Evolutionary conservation across 2,329 filamentous ascomycete genomes (phyloP).

Genomic region (Xylaria sp.): DNA sequence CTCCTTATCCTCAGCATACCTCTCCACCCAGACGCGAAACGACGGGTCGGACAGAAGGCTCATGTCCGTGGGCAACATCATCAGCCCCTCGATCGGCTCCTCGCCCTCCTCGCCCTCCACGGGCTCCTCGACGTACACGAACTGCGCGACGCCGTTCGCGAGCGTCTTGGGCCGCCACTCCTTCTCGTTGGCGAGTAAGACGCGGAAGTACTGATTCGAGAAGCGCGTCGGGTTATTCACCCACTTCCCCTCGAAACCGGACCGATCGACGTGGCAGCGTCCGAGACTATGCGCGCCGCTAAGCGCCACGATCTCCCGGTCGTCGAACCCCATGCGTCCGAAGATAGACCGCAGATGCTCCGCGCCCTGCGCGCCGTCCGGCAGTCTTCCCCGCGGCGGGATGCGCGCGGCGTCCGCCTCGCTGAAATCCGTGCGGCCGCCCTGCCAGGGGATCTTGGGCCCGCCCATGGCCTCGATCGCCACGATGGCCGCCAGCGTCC

Average conservation of each 20-base stretch:
- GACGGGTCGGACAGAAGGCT: constrained; percentile 63
- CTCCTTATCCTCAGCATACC: constrained; percentile 70
- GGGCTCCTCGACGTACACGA: constrained; percentile 63
- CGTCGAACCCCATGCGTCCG: constrained; percentile 94
- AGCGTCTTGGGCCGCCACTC: constrained; percentile 48
- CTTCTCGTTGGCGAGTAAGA: constrained; percentile 50
- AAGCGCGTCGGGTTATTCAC: constrained; percentile 53
- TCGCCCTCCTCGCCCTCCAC: constrained; percentile 62
- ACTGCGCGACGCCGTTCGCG: constrained; percentile 56
- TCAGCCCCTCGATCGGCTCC: constrained; percentile 62
- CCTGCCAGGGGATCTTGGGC: constrained; percentile 65
- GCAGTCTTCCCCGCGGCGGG: constrained; percentile 69
- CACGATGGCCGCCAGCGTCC: constrained; percentile 70
- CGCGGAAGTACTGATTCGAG: constrained; percentile 53
- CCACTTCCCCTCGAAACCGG: constrained; percentile 53
- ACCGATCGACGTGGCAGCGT: constrained; percentile 65
- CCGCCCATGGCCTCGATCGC: constrained; percentile 71
- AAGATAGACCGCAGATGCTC: constrained; percentile 91
- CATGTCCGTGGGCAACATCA: constrained; percentile 75
- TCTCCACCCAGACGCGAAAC: constrained; percentile 67
- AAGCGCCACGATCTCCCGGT: constrained; percentile 93
- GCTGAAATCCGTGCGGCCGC: constrained; percentile 71
- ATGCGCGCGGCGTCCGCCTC: constrained; percentile 53
- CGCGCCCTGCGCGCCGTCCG: constrained; percentile 81
- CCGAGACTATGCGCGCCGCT: constrained; percentile 86